Percentiles rank a stretch among this genome's conserved stretches.
Evolutionary conservation across 1,284 basidiomycete species (phyloP).

Genomic region (Rhodotorula mucilaginosa): DNA sequence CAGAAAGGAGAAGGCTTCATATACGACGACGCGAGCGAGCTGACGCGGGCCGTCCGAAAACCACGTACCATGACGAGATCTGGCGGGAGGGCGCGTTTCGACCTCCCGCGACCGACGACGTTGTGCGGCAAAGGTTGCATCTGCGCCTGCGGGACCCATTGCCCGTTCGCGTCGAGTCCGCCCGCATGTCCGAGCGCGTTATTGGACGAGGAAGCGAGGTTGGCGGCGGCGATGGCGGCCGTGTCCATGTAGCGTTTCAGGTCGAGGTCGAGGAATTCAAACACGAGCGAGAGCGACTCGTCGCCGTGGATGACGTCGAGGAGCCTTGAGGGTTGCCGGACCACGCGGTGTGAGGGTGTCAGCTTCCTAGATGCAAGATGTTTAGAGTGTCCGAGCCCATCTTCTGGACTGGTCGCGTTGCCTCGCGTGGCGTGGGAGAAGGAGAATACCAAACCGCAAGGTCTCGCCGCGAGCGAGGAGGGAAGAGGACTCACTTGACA

Average conservation of each 20-base stretch:
- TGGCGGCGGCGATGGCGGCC: slow-evolving; percentile 27
- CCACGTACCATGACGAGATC: slow-evolving; percentile 34
- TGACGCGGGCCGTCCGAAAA: not conserved
- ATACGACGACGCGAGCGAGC: too few relatives aligned
- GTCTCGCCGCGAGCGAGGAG: not conserved
- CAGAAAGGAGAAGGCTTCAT: not conserved
- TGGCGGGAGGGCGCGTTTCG: slow-evolving; percentile 27
- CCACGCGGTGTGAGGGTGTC: not conserved
- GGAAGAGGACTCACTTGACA: slow-evolving; percentile 60
- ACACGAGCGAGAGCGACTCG: slow-evolving; percentile 94
- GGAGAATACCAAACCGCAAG: not conserved
- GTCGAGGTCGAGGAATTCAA: slow-evolving; percentile 92
- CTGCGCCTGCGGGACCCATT: slow-evolving; percentile 11
- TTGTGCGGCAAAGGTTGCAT: slow-evolving; percentile 11
- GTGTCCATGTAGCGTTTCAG: slow-evolving; percentile 94
- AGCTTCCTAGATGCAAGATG: not conserved
- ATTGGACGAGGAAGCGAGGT: not conserved
- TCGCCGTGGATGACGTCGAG: slow-evolving; percentile 97
- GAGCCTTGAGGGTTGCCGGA: slow-evolving; percentile 60
- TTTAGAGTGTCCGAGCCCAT: too few relatives aligned
- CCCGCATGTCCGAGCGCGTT: not conserved
- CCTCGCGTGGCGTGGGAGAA: too few relatives aligned
- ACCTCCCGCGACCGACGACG: slow-evolving; percentile 41
- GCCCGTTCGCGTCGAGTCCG: not conserved
- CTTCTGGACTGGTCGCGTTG: too few relatives aligned